Conservation (phyloP, 257 asterid species). For the Avicennia marina region DNA sequence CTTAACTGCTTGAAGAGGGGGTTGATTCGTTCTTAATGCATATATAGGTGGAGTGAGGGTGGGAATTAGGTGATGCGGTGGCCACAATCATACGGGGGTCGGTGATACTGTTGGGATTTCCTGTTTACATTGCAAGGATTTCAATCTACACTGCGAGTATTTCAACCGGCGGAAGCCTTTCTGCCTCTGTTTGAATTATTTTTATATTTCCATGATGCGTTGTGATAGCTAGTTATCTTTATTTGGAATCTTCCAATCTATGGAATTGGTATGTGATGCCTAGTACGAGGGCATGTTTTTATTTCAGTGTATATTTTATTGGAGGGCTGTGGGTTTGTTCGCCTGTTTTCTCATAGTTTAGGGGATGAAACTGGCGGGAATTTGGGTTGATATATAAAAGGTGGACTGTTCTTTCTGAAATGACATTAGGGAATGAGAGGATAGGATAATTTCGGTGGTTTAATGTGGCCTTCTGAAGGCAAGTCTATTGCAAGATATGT, state of each 20-base stretch:
- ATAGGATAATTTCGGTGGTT: conserved; percentile 13
- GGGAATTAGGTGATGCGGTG: conserved; percentile 20
- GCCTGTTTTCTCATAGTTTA: conserved; percentile 20
- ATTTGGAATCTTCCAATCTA: conserved; percentile 20
- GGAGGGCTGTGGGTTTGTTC: conserved; percentile 17
- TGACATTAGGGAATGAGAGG: conserved; percentile 13
- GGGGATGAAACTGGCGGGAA: conserved; percentile 33
- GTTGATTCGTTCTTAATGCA: conserved; percentile 11
- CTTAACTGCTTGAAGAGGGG: conserved; percentile 8
- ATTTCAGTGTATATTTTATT: not conserved
- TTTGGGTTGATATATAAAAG: conserved; percentile 17
- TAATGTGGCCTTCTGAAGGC: conserved; percentile 32
- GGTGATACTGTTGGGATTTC: conserved; percentile 60
- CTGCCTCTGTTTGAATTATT: conserved; percentile 17
- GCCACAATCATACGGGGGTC: conserved; percentile 61
- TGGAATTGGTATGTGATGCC: conserved; percentile 24
- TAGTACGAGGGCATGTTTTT: conserved; percentile 29
- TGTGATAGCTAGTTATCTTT: conserved; percentile 17
- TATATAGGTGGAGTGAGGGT: conserved; percentile 22
- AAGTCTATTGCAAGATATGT: conserved; percentile 36
- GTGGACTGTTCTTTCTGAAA: conserved; percentile 9
- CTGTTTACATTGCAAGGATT: conserved; percentile 32
- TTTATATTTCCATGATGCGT: conserved; percentile 10
- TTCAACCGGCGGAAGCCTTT: conserved; percentile 8
- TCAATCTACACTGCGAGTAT: conserved; percentile 36